phyloP scores from a whole-genome alignment of 176 grass and related monocot genomes.

The Bonia amplexicaulis region DNA sequence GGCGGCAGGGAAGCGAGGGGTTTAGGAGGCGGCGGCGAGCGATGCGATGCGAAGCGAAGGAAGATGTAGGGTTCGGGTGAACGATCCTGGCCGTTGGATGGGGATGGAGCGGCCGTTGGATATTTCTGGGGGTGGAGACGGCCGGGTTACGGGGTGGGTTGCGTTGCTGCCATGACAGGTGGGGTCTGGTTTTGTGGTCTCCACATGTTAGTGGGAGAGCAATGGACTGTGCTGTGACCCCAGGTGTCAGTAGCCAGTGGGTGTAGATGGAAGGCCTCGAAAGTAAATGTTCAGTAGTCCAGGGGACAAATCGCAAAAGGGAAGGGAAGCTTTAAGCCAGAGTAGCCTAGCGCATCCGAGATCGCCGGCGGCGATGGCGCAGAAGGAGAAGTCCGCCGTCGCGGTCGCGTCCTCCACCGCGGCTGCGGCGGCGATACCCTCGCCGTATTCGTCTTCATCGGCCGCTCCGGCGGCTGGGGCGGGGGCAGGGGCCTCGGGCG shows the following conservation, averaged over 20 bases:
- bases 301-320: not conserved
- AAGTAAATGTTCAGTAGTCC: not conserved
- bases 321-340: not conserved
- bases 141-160: not conserved
- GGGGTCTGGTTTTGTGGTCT: not conserved
- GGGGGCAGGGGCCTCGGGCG: constrained; percentile 21
- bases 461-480: not conserved
- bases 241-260: not conserved
- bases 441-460: not conserved
- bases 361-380: constrained; percentile 30
- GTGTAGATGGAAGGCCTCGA: accelerated
- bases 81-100: not conserved
- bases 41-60: not conserved
- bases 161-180: not conserved
- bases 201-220: not conserved
- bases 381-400: constrained; percentile 30
- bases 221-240: no score
- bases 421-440: not conserved
- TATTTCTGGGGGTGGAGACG: not conserved
- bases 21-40: constrained; percentile 18
- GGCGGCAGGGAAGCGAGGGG: not conserved
- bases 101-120: not conserved
- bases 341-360: not conserved
- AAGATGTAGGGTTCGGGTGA: not conserved
- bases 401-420: not conserved